These are phyloP conservation scores for Trifolium subterraneum DNA, from an alignment of 306 rosid species.

Conservation along the genomic window DNA sequence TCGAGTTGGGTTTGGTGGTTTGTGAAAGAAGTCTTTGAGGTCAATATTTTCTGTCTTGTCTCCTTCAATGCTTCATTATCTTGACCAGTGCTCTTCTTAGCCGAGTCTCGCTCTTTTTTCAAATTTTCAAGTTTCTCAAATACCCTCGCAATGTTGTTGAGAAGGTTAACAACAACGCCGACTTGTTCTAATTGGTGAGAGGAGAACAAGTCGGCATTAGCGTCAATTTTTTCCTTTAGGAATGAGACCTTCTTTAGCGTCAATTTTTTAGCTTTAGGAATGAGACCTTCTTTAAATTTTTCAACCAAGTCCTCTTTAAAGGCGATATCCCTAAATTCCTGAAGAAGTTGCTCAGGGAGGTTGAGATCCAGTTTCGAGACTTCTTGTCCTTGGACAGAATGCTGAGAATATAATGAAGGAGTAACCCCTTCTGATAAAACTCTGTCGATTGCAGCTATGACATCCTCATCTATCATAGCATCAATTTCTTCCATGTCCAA, in stretches of 20 bases:
- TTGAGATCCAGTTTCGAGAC: background rate
- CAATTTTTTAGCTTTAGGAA: background rate
- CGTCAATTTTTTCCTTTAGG: slow-evolving; percentile 1
- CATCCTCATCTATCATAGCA: background rate
- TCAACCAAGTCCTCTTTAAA: background rate
- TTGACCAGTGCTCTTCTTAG: background rate
- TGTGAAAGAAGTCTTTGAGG: background rate
- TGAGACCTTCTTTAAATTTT: background rate
- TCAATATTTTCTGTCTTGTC: background rate
- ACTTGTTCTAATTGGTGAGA: slow-evolving; percentile 1
- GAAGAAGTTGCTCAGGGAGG: background rate
- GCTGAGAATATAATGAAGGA: background rate
- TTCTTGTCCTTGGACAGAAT: background rate
- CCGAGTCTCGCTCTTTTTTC: background rate
- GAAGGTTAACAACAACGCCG: background rate
- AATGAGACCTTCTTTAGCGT: too few relatives aligned
- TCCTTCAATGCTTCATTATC: slow-evolving; percentile 2
- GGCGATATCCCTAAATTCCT: background rate
- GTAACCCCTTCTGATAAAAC: too few relatives aligned
- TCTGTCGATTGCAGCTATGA: too few relatives aligned
- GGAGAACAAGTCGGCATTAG: background rate
- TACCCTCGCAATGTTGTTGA: background rate
- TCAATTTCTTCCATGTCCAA: background rate
- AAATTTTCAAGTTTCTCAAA: background rate
- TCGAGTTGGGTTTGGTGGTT: background rate